Percentiles rank a stretch among this genome's conserved stretches.
Evolutionary conservation across 129 eudicot species (phyloP).

Genomic region (Mikania micrantha): DNA sequence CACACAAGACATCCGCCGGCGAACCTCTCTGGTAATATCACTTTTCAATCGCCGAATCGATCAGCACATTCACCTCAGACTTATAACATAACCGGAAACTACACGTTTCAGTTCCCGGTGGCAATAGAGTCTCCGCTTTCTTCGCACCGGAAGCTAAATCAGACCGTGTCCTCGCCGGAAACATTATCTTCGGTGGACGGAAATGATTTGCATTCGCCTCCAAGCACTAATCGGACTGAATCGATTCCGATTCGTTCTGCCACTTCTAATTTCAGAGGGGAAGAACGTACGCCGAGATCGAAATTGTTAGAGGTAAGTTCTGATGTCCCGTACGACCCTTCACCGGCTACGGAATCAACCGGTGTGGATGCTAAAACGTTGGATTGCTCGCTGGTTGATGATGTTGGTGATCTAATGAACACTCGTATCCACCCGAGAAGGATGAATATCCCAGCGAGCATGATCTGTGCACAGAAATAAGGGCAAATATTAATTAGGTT

Average conservation of each 20-base stretch:
- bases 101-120: constrained; percentile 19
- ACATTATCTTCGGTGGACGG: neutral
- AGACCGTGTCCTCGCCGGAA: constrained; percentile 2
- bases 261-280: neutral
- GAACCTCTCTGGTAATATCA: constrained; percentile 15
- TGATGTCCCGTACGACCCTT: neutral
- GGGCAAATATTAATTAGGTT: constrained; percentile 6
- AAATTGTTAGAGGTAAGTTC: constrained; percentile 22
- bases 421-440: constrained; percentile 4
- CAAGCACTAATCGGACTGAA: constrained; percentile 10
- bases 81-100: neutral
- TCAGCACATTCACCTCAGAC: constrained; percentile 1
- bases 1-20: neutral
- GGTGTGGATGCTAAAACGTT: neutral
- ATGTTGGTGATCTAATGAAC: constrained; percentile 3
- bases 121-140: constrained; percentile 4
- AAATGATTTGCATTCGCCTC: neutral
- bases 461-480: constrained; percentile 21
- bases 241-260: constrained; percentile 4
- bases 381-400: constrained; percentile 22
- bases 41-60: neutral
- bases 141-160: neutral
- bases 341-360: constrained; percentile 1
- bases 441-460: neutral
- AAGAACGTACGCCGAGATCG: constrained; percentile 8